phyloP scores from a whole-genome alignment of 345 rosid genomes.

The Gossypium australe region DNA sequence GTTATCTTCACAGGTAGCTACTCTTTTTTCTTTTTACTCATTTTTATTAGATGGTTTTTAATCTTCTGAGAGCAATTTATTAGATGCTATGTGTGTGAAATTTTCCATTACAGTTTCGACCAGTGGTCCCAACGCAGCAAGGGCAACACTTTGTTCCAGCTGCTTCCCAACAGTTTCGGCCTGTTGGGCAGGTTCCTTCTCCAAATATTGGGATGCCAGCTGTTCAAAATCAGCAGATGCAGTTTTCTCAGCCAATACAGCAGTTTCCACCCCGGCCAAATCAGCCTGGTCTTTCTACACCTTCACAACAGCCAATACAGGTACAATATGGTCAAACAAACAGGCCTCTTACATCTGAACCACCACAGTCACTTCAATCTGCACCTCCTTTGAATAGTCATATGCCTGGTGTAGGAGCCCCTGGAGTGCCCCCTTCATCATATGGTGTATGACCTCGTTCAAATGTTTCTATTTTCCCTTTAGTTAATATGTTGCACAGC shows the following conservation, averaged over 20 bases:
- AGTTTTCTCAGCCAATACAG: constrained; percentile 67
- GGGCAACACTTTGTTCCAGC: constrained; percentile 58
- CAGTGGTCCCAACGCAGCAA: constrained; percentile 52
- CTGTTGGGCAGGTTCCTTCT: constrained; percentile 56
- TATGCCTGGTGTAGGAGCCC: constrained; percentile 39
- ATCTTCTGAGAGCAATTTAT: constrained; percentile 10
- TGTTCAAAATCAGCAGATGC: constrained; percentile 53
- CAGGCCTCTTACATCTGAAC: constrained; percentile 50
- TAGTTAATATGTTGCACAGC: not conserved
- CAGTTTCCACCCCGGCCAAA: constrained; percentile 64
- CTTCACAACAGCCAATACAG: constrained; percentile 54
- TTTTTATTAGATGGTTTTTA: not conserved
- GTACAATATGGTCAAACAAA: constrained; percentile 53
- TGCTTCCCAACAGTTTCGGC: constrained; percentile 68
- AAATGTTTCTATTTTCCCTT: constrained; percentile 12
- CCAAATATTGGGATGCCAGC: constrained; percentile 46
- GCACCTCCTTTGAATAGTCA: constrained; percentile 32
- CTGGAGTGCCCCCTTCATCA: constrained; percentile 51
- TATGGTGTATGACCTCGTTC: constrained; percentile 44
- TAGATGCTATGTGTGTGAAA: not conserved
- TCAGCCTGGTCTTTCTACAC: constrained; percentile 58
- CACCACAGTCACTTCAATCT: constrained; percentile 48
- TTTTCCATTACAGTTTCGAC: constrained; percentile 56
- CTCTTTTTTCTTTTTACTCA: not conserved
- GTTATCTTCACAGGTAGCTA: constrained; percentile 21